Evolutionary conservation across 2,329 filamentous ascomycete species (phyloP).

Genomic region (Remersonia thermophila): DNA sequence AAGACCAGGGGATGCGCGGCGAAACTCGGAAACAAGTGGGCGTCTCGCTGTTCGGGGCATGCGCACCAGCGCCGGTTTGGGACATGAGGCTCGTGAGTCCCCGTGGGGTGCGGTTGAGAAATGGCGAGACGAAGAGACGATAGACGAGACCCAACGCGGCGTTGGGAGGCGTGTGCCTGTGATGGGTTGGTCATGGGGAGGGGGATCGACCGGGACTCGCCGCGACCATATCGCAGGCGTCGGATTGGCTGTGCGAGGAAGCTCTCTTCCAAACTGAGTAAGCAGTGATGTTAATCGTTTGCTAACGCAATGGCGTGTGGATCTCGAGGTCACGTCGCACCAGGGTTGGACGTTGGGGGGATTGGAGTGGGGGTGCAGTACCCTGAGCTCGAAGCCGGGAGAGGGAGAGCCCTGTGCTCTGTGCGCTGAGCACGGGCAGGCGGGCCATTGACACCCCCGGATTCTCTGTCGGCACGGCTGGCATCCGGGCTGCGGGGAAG

Average conservation of each 20-base stretch:
- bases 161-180: too few species aligned
- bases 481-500: too few species aligned
- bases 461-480: too few species aligned
- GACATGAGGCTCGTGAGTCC: constrained; percentile 1
- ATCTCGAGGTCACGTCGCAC: too few species aligned
- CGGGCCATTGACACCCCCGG: too few species aligned
- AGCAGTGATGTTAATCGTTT: constrained; percentile 17
- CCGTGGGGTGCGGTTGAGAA: too few species aligned
- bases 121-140: too few species aligned
- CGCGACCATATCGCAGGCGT: constrained; percentile 10
- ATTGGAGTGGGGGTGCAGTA: constrained; percentile 6
- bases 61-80: constrained; percentile 1
- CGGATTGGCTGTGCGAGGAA: constrained; percentile 9
- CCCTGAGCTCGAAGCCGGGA: background rate
- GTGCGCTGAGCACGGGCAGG: too few species aligned
- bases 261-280: constrained; percentile 13
- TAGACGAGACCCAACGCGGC: background rate
- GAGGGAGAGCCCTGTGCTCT: too few species aligned
- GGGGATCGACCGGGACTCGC: constrained; percentile 10
- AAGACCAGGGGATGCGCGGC: background rate
- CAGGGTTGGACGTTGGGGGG: constrained; percentile 8
- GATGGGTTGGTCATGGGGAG: constrained; percentile 6
- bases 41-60: background rate
- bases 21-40: too few species aligned
- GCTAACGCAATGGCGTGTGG: constrained; percentile 10